Base-by-base conservation (phyloP, 1,139 yeast genomes). In the Trichomonascaceae sp. region DNA sequence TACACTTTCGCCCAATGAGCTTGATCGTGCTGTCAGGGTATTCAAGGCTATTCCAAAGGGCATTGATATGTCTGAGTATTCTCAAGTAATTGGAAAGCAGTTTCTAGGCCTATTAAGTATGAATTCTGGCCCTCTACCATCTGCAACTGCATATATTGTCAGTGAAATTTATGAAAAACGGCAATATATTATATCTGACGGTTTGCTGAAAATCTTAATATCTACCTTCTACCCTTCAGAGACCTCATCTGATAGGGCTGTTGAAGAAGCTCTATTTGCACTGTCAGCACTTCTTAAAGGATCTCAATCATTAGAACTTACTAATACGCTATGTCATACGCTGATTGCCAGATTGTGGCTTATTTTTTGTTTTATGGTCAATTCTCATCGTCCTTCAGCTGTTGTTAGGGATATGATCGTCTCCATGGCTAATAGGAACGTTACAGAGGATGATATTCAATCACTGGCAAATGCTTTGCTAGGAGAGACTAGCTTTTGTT, bases 241-340 rank as follows among this genome's bases (percentile, higher is more conserved):
- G 18, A 43, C 43, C 20, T 49, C 57, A 6, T 41, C 56, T 10
- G 87, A 80, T 54, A 72, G 75, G 13, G 75, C 75, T 7, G 65
- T 87, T 17, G 85, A 85, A 61, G 83, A 85, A 66, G 74, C 75
- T 7, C 70, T 86, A n/a, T 85, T 84, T 65, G 89, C 85, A 0
- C 62, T 85, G 15, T 70, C 85, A 0, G 82, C 93, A 0, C 62
- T 88, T 12, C 71, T 85, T 0, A 82, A 82, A 62, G 81, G 47
- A 78, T 58, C 74, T 77, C 1, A 67, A 77, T 1, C 64, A 27
- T 50, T 62, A 55, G 56, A n/a, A 32, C 59, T 27, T 49, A 53
- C 49, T 36, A 18, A 6, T 19, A 22, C 27, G 10, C 43, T 56
- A 24, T 48, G 56, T 32, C 38, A 19, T 13, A 43, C 19, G 6